Base-by-base conservation (phyloP, 306 rosid species). In the peach (Prunus persica) region DNA sequence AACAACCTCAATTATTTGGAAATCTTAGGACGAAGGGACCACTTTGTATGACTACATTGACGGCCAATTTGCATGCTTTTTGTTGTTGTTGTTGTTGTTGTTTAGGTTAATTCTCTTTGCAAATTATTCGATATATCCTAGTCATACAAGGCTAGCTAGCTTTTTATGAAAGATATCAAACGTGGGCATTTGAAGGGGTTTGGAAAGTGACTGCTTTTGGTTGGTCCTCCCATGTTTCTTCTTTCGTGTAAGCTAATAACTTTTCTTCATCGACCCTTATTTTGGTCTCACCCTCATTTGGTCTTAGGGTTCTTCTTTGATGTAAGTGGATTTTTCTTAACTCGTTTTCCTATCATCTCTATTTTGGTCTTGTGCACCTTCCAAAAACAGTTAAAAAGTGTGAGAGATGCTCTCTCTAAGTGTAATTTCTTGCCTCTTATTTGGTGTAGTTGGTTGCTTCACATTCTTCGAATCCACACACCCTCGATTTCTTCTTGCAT, bases 1-100 rank as follows among this genome's bases (percentile, higher is more conserved):
- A 52, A 68, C 24, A 52, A 30, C 66, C 79, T 68, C 79, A 68
- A 75, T 74, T 60, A 80, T 80, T 74, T 58, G 25, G 52, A 68
- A 69, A 74, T 67, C 79, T 74, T 20, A 43, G 41, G 41, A 60
- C 50, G 28, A 19, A 68, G 24, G 79, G 69, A 46, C 70, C 63
- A 32, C 46, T 6, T 19, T 60, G 3, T 51, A n/a, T 11, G 54
- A 18, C 52, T 13, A 5, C 41, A 61, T 30, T 43, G 28, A 65
- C 19, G 55, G 66, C 46, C 73, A 41, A 55, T 38, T 38, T 38
- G 8, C 43, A 38, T 38, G 43, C 43, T 38, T 38, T 38, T 34
- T 34, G 38, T 30, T 38, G 41, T 67, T 24, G 3, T 28, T 55
- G 30, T 52, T 20, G n/a, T n/a, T n/a, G 11, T 67, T 24, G 3